A percentile compares a stretch with the other conserved stretches of the same genome.
Conservation (phyloP, 257 asterid genomes). For the Solanum chiquidenum region DNA sequence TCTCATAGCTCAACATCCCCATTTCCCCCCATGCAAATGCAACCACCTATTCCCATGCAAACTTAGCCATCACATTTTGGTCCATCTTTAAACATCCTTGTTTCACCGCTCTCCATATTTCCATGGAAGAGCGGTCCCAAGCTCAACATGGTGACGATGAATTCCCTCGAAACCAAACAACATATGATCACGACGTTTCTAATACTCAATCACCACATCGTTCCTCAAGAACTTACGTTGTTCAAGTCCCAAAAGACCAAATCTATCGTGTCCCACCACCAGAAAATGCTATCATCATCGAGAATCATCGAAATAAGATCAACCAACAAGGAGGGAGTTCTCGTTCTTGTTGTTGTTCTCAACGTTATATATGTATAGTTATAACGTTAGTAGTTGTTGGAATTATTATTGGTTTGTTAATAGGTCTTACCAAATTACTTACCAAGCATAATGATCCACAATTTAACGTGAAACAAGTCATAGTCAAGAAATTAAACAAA, state of each 20-base stretch:
- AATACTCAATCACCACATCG: not conserved
- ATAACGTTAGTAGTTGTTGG: not conserved
- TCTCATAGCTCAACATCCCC: not conserved
- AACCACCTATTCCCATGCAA: not conserved
- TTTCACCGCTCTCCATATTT: slow-evolving; percentile 12
- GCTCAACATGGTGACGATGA: not conserved
- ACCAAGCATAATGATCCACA: not conserved
- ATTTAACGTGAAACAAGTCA: not conserved
- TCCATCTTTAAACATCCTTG: not conserved
- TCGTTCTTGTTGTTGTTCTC: slow-evolving; percentile 1
- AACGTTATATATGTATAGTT: slow-evolving; percentile 2
- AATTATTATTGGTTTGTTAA: not conserved
- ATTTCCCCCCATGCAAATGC: not conserved
- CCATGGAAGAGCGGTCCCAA: slow-evolving; percentile 25
- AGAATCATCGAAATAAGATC: not conserved
- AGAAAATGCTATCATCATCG: slow-evolving; percentile 14
- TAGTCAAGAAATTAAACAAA: not conserved
- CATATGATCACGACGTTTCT: not conserved
- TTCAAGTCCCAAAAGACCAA: slow-evolving; percentile 36
- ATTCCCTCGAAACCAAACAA: not conserved
- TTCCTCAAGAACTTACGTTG: slow-evolving; percentile 20
- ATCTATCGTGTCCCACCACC: slow-evolving; percentile 33
- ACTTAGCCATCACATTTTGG: not conserved
- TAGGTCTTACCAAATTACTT: not conserved
- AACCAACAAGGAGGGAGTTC: not conserved